phyloP scores from a whole-genome alignment of 1,284 basidiomycete genomes.

The Stereum hirsutum region DNA sequence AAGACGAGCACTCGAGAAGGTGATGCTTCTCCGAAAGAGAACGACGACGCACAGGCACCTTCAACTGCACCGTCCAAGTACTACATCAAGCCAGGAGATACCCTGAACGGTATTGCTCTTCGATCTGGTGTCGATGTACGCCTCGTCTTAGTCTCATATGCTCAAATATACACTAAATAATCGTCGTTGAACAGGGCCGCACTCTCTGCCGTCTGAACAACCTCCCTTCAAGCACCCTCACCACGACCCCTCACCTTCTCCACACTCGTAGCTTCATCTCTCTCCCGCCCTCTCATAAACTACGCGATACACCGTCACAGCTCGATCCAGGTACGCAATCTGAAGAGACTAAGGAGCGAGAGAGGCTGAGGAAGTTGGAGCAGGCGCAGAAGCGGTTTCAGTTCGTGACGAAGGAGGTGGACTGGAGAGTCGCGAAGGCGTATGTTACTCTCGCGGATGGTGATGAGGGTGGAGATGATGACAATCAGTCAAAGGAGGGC shows the following conservation, averaged over 20 bases:
- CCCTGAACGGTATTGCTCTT: constrained; percentile 56
- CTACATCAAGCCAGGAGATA: constrained; percentile 52
- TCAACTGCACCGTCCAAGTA: constrained; percentile 33
- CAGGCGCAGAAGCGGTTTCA: constrained; percentile 52
- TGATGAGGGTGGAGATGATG: constrained; percentile 17
- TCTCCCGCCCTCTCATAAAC: constrained; percentile 32
- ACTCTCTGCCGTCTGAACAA: constrained; percentile 56
- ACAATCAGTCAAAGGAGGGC: too few species aligned
- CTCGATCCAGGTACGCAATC: constrained; percentile 13
- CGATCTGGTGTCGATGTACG: constrained; percentile 53
- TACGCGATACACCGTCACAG: constrained; percentile 8
- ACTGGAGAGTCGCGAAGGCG: constrained; percentile 53
- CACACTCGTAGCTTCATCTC: constrained; percentile 56
- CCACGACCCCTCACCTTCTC: constrained; percentile 62
- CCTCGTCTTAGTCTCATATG: constrained; percentile 10
- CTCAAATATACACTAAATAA: not conserved
- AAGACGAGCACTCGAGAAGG: too few species aligned
- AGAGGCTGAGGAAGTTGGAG: constrained; percentile 27
- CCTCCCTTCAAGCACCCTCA: constrained; percentile 54
- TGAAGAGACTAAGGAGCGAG: constrained; percentile 30
- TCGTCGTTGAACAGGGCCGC: constrained; percentile 31
- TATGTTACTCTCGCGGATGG: constrained; percentile 55
- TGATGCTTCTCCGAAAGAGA: too few species aligned
- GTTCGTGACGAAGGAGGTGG: constrained; percentile 57
- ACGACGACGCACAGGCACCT: too few species aligned